Base-by-base conservation (phyloP, 2,329 filamentous ascomycete genomes). In the Sporothrix euskadiensis region DNA sequence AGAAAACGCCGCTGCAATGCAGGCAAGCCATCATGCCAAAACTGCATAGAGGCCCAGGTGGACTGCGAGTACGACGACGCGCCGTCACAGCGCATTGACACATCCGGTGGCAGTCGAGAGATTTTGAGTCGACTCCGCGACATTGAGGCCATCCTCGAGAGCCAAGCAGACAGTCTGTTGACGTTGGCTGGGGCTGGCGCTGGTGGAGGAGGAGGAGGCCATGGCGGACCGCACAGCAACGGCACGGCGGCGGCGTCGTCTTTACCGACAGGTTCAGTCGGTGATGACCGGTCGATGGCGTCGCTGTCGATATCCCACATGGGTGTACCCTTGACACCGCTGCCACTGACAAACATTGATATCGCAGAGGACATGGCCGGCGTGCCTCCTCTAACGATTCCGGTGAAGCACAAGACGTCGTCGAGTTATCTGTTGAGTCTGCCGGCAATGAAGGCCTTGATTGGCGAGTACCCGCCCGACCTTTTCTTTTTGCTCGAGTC, bases 1-100 rank as follows among this genome's bases (percentile, higher is more conserved):
- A 80, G 78, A 35, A 80, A 80, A 73, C 78, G 79, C 2, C 75
- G 79, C 35, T 80, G 79, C 69, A 79, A 80, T 73, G 79, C 78
- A 4, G 74, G 56, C 5, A 77, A 77, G 47, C 78, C 79, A 16
- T 69, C 76, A 0, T 80, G 78, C 49, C 74, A 75, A 7, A 77
- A 78, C 30, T 79, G 78, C 44, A 39, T 77, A 7, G 78, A 79
- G 30, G 73, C 76, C 1, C 77, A 78, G 9, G 77, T 79, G 4
- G 76, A 78, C 0, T 80, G 79, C 54, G 75, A 77, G 10, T 80
- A 80, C 70, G 79, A 80, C 49, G 78, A 79, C n/a, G 69, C 73
- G 19, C 78, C 79, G 32, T 63, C 70, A n/a, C 70, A 71, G 30
- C 30, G 70, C 49, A 79, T 80, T 73, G 78, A 80, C 61, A 78